Evolutionary conservation across 2,329 filamentous ascomycete species (phyloP).

Genomic region (Pestalotiopsis sp.): DNA sequence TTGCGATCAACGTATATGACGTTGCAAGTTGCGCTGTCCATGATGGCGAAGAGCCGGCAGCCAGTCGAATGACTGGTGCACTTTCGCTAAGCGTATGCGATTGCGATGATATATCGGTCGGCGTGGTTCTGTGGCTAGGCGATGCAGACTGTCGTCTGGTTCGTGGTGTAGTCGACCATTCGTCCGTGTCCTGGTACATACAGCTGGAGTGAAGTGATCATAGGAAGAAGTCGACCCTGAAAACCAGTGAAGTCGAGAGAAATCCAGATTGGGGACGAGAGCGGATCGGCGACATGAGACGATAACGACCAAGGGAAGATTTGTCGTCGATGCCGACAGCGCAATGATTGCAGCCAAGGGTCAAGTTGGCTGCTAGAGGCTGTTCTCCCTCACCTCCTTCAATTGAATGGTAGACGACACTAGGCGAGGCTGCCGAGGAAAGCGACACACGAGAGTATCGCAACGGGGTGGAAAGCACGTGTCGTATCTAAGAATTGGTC

Average conservation of each 20-base stretch:
- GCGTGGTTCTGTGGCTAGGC: neutral
- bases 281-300: conserved; percentile 1
- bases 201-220: conserved; percentile 1
- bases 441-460: conserved; percentile 24
- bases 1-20: conserved; percentile 63
- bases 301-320: neutral
- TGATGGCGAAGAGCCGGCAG: conserved; percentile 55
- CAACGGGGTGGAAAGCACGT: conserved; percentile 18
- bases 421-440: conserved; percentile 16
- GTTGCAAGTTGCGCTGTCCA: conserved; percentile 61
- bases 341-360: neutral
- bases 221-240: neutral
- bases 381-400: neutral
- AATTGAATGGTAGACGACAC: conserved; percentile 7
- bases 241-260: neutral
- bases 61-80: conserved; percentile 64
- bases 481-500: conserved; percentile 14
- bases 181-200: conserved; percentile 1
- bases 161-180: neutral
- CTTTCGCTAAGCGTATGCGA: conserved; percentile 41
- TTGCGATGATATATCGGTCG: conserved; percentile 16
- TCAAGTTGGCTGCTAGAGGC: neutral
- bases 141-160: conserved; percentile 7
- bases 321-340: neutral
- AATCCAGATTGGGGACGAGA: neutral